Conservation (phyloP, 2,329 filamentous ascomycete genomes). For the Fusarium euwallaceae region DNA sequence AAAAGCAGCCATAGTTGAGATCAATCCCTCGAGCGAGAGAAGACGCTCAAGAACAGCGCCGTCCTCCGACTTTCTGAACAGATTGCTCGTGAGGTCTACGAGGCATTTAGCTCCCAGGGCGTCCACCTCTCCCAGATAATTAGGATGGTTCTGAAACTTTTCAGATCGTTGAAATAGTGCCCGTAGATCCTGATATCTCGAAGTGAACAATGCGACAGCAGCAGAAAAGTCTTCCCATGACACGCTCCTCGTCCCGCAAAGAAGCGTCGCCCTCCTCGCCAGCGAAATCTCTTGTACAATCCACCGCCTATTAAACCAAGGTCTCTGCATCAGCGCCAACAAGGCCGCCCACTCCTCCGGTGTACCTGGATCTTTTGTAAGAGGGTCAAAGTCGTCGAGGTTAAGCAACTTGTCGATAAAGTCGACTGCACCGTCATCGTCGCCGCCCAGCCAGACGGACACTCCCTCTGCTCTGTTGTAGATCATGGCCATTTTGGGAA, state of each 20-base stretch:
- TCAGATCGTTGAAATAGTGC: not conserved
- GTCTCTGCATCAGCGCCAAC: not conserved
- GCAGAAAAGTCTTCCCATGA: not conserved
- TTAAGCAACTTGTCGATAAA: not conserved
- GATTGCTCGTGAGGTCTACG: not conserved
- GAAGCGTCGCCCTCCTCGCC: not conserved
- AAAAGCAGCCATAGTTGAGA: not conserved
- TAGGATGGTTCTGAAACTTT: not conserved
- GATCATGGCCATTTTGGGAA: not conserved
- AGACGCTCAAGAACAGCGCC: not conserved
- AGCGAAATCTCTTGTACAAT: not conserved
- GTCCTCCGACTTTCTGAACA: not conserved
- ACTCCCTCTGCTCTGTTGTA: not conserved
- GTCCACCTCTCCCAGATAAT: not conserved
- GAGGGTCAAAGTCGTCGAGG: not conserved
- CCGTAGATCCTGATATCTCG: not conserved
- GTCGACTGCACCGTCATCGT: not conserved
- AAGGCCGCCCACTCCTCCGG: not conserved
- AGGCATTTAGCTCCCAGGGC: not conserved
- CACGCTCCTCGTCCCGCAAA: not conserved
- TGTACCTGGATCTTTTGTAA: not conserved
- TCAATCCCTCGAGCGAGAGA: not conserved
- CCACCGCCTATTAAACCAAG: not conserved
- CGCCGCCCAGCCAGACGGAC: not conserved
- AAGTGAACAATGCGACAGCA: not conserved